These are phyloP conservation scores for Aspergillus sp. DNA, from an alignment of 2,329 filamentous ascomycete species.

Conservation along the genomic window DNA sequence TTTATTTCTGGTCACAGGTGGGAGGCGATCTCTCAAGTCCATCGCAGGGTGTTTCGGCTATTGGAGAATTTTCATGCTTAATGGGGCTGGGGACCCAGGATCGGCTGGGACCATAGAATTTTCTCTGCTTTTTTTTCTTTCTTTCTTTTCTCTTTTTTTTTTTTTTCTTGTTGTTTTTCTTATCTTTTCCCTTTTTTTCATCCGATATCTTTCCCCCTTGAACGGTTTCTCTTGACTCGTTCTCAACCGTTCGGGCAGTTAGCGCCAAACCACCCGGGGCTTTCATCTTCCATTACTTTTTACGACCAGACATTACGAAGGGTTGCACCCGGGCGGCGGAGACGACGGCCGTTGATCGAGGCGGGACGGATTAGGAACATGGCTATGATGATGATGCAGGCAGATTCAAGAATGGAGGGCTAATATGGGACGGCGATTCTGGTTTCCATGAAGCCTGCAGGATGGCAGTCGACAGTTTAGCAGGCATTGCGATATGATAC, in stretches of 20 bases:
- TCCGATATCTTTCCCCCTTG: constrained; percentile 1
- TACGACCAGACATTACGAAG: background rate
- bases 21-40: constrained; percentile 16
- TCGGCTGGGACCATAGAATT: constrained; percentile 14
- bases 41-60: constrained; percentile 21
- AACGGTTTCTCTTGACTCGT: background rate
- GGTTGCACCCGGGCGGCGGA: background rate
- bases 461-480: constrained; percentile 40
- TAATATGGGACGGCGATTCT: background rate
- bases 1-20: constrained; percentile 10
- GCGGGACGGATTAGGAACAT: background rate
- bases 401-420: background rate
- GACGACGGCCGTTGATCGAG: background rate
- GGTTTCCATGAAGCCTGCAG: constrained; percentile 18
- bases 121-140: constrained; percentile 8
- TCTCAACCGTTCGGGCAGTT: background rate
- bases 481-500: constrained; percentile 46
- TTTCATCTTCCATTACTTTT: background rate
- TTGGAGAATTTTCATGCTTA: constrained; percentile 17
- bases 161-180: background rate
- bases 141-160: constrained; percentile 8
- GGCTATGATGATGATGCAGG: background rate
- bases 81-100: constrained; percentile 12
- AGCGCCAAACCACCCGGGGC: too few species aligned
- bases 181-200: constrained; percentile 3